These are phyloP conservation scores for Plenodomus lindquistii DNA, from an alignment of 2,329 filamentous ascomycete genomes.

Conservation along the genomic window DNA sequence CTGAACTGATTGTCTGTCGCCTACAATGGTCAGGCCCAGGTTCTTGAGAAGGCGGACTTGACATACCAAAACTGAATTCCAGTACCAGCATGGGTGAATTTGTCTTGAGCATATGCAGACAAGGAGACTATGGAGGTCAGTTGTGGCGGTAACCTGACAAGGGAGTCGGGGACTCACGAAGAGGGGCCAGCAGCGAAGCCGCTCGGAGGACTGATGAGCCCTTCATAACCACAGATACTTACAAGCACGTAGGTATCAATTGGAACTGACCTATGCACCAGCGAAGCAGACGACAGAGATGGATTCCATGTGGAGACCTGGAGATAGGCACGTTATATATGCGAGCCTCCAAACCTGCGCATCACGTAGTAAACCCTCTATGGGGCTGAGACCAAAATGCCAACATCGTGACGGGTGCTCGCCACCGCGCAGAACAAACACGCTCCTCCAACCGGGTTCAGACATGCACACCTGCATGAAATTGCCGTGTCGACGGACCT, in stretches of 20 bases:
- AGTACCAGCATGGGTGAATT: slow-evolving; percentile 35
- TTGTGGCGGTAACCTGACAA: neutral
- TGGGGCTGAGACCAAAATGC: slow-evolving; percentile 23
- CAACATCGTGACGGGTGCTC: slow-evolving; percentile 23
- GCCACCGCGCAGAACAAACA: slow-evolving; percentile 18
- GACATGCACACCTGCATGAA: slow-evolving; percentile 15
- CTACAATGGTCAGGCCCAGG: slow-evolving; percentile 9
- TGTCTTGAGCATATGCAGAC: slow-evolving; percentile 34
- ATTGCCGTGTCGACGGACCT: slow-evolving; percentile 23
- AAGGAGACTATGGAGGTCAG: slow-evolving; percentile 27
- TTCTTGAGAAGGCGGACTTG: neutral
- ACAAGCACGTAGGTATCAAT: slow-evolving; percentile 21
- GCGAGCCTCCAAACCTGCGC: neutral
- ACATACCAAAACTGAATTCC: slow-evolving; percentile 38
- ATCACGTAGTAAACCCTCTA: slow-evolving; percentile 1
- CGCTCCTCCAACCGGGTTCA: slow-evolving; percentile 35
- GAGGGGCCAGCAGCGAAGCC: slow-evolving; percentile 44
- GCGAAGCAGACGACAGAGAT: slow-evolving; percentile 32
- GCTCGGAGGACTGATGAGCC: slow-evolving; percentile 37
- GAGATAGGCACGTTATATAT: slow-evolving; percentile 33
- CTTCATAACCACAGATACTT: slow-evolving; percentile 38
- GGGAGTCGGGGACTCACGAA: slow-evolving; percentile 25
- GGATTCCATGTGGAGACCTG: slow-evolving; percentile 24
- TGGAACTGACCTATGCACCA: slow-evolving; percentile 13
- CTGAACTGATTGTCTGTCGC: slow-evolving; percentile 26